Base-by-base conservation (phyloP, 768 basidiomycete genomes). In the Tricholoma flavovirens region DNA sequence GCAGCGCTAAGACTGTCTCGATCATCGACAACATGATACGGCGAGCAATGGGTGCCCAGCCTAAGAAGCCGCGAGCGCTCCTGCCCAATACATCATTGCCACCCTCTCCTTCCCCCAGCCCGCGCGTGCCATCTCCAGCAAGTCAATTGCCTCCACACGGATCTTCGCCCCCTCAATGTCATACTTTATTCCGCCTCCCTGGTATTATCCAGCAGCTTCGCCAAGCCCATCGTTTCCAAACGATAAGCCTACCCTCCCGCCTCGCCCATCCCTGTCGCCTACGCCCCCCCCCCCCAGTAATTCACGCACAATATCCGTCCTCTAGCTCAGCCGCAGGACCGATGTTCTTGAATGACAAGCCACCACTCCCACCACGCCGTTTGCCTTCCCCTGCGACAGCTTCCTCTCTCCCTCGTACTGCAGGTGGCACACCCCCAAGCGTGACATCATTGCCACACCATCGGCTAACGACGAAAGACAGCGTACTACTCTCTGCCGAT, bases 1-100 rank as follows among this genome's bases (percentile, higher is more conserved):
- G 0, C 58, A 88, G 83, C 53, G 66, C 79, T 12, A 80, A 81
- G 59, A 89, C 88, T 0, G 73, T 88, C 33, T 72, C 71, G 2
- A 66, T 79, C 54, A 82, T 90, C 59, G 84, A 88, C 63, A 68
- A 63, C 50, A 77, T 85, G 75, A 80, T 88, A 54, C 74, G 80
- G 17, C 73, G 74, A 10, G 82, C 83, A 0, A 76, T 84, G 55
- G 81, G 83, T 51, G 71, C 30, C 8, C 30, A 32, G 30, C 30
- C 70, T 36, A 72, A 77, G 62, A 60, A 71, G 24, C 26, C 46
- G 19, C 46, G 46, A 30, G 46, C 29, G n/a, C 30, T 49, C 46
- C 46, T 49, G 15, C 46, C 29, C 15, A n/a, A 64, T 46, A 49
- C 62, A 53, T 45, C 64, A 35, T 33, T 45, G 65, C 51, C 19